Conservation (phyloP, 148 eudicot genomes). For the Rhododendron mucronatum region DNA sequence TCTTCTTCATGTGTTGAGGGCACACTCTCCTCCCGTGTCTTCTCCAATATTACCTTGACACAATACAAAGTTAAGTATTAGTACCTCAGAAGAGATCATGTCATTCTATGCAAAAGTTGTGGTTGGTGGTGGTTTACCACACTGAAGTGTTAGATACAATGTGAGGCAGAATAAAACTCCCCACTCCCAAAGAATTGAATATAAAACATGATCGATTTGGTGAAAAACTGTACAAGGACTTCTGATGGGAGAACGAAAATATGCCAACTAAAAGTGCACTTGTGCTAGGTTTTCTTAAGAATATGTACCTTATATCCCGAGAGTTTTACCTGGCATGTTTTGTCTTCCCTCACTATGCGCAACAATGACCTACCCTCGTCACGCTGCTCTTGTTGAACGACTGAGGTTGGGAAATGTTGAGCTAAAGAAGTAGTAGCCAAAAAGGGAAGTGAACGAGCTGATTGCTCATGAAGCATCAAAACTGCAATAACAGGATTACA, state of each 20-base stretch:
- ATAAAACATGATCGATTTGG: not conserved
- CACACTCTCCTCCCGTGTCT: constrained; percentile 32
- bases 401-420: constrained; percentile 57
- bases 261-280: not conserved
- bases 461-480: constrained; percentile 53
- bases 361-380: constrained; percentile 47
- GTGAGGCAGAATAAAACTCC: not conserved
- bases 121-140: not conserved
- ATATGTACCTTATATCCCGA: not conserved
- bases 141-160: not conserved
- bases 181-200: not conserved
- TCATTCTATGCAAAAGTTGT: not conserved
- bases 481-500: constrained; percentile 33
- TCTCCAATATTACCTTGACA: constrained; percentile 37
- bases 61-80: not conserved
- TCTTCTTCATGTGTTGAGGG: constrained; percentile 22
- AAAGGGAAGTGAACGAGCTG: constrained; percentile 34
- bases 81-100: too few relatives aligned
- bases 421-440: constrained; percentile 37
- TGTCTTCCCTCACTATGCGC: constrained; percentile 40
- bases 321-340: constrained; percentile 51
- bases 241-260: not conserved
- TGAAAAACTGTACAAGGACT: not conserved
- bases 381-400: constrained; percentile 59
- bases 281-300: not conserved